A percentile compares a stretch with the other conserved stretches of the same genome.
These are phyloP conservation scores for Leptographium lundbergii DNA, from an alignment of 2,329 filamentous ascomycete genomes.

Conservation along the genomic window DNA sequence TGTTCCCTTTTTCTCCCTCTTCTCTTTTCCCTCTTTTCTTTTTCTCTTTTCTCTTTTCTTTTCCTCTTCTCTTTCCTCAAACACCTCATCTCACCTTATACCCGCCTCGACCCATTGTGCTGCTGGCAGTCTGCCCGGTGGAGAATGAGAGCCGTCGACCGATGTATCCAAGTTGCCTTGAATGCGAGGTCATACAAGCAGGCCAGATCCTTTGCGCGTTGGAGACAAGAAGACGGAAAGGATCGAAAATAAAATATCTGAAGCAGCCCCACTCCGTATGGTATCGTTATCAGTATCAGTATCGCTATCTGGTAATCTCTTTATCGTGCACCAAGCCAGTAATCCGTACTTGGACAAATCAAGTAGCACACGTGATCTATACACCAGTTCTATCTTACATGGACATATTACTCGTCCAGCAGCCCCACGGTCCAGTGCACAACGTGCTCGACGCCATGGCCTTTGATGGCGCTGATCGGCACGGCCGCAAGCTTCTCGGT, in stretches of 20 bases:
- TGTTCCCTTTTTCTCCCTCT: not conserved
- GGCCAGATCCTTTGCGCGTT: not conserved
- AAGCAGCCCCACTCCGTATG: not conserved
- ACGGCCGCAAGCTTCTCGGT: conserved; percentile 53
- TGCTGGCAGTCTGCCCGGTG: not conserved
- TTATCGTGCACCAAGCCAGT: no score
- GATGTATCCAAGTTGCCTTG: not conserved
- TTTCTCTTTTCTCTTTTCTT: not conserved
- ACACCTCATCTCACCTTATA: conserved; percentile 7
- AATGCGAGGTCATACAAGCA: not conserved
- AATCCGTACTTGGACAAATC: no score
- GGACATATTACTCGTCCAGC: conserved; percentile 31
- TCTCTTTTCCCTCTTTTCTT: not conserved
- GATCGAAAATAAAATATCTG: not conserved
- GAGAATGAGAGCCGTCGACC: not conserved
- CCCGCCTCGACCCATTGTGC: conserved; percentile 11
- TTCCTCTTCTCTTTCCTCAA: not conserved
- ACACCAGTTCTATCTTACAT: conserved; percentile 2
- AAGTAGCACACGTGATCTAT: not conserved
- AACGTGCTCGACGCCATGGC: conserved; percentile 67
- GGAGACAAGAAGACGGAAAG: not conserved
- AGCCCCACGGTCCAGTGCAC: conserved; percentile 60
- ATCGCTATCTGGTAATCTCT: no score
- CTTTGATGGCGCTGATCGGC: conserved; percentile 80
- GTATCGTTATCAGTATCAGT: not conserved